Conservation (phyloP, 768 basidiomycete genomes). For the Imleria badia region DNA sequence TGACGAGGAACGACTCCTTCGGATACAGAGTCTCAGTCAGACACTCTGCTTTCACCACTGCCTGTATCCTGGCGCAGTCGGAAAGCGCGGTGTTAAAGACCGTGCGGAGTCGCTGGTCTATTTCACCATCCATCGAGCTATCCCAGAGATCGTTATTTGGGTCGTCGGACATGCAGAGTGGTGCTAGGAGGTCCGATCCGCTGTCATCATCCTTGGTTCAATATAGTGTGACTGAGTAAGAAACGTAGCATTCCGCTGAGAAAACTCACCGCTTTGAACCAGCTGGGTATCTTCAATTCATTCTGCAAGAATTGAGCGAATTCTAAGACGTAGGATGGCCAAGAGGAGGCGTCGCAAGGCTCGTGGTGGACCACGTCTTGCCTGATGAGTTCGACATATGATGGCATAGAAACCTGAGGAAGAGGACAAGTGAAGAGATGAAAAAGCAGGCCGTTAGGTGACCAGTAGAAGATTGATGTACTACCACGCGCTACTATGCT, state of each 20-base stretch:
- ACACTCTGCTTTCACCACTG: neutral
- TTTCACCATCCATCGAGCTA: neutral
- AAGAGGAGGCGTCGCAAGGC: neutral
- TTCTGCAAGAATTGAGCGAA: neutral
- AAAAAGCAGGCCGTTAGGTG: too few species aligned
- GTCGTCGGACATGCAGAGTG: neutral
- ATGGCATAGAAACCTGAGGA: too few species aligned
- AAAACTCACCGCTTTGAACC: neutral
- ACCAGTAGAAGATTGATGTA: too few species aligned
- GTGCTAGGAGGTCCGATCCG: too few species aligned
- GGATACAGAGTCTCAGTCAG: neutral
- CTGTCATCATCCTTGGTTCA: too few species aligned
- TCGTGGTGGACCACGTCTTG: neutral
- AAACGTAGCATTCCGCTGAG: neutral
- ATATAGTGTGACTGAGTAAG: too few species aligned
- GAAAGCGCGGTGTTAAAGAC: neutral
- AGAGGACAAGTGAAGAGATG: too few species aligned
- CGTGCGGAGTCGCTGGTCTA: neutral
- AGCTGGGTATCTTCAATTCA: neutral
- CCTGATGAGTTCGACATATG: neutral
- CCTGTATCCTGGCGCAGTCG: conserved; percentile 5
- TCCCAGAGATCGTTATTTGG: neutral
- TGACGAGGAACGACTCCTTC: conserved; percentile 8
- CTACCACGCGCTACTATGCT: too few species aligned
- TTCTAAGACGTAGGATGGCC: neutral